These are phyloP conservation scores for Trypanosoma melophagium DNA, from an alignment of 208 protist species.

Conservation along the genomic window DNA sequence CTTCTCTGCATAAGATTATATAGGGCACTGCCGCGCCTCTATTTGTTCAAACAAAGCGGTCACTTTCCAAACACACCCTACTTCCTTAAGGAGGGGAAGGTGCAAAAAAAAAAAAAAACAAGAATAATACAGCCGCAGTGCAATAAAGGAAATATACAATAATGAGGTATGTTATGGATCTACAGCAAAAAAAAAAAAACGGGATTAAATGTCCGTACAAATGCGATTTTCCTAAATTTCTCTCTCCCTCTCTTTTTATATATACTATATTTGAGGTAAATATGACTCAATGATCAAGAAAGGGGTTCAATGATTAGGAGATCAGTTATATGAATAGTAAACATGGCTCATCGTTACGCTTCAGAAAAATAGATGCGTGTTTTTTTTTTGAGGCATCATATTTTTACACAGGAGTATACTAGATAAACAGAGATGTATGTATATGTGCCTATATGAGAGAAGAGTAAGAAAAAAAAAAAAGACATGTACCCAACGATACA, in stretches of 20 bases:
- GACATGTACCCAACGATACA: too few relatives aligned
- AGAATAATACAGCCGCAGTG: neutral
- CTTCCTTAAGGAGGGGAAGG: neutral
- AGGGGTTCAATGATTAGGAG: neutral
- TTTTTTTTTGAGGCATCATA: conserved; percentile 36
- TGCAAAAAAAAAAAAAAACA: conserved; percentile 10
- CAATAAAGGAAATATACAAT: neutral
- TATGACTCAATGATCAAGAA: too few relatives aligned
- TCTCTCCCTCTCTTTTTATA: too few relatives aligned
- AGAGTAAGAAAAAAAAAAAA: too few relatives aligned
- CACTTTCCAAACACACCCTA: too few relatives aligned
- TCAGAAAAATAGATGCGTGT: conserved; percentile 82
- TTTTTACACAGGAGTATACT: neutral
- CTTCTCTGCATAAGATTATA: neutral
- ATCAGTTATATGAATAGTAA: conserved; percentile 16
- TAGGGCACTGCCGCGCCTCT: neutral
- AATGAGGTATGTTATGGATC: neutral
- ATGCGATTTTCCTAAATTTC: too few relatives aligned
- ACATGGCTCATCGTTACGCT: conserved; percentile 22
- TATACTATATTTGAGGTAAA: too few relatives aligned
- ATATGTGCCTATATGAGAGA: neutral
- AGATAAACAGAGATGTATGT: too few relatives aligned
- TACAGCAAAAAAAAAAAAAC: neutral
- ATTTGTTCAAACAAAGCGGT: neutral
- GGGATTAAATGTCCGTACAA: too few relatives aligned